Conservation (phyloP, 345 rosid genomes). For the Populus euphratica region DNA sequence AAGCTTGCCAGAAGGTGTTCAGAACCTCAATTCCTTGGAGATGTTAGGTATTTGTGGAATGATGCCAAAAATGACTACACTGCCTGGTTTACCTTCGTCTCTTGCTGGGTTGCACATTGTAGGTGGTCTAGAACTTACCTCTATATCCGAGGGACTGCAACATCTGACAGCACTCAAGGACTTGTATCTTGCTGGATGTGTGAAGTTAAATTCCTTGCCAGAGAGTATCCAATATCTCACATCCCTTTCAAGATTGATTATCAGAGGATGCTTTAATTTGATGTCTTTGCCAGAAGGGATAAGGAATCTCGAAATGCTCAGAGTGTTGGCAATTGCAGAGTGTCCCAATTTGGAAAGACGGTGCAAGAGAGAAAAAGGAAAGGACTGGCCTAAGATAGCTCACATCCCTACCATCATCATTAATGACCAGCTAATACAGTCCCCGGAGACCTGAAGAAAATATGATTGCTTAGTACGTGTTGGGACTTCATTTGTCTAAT, state of each 20-base stretch:
- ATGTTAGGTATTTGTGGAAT: fast-evolving
- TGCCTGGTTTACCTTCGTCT: background rate
- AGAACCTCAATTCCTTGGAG: background rate
- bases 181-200: fast-evolving
- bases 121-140: background rate
- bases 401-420: background rate
- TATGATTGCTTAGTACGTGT: too few species aligned
- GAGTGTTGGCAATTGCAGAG: background rate
- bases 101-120: fast-evolving
- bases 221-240: background rate
- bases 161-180: background rate
- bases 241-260: background rate
- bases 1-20: conserved; percentile 12
- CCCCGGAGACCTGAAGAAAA: too few species aligned
- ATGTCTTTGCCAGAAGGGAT: background rate
- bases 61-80: background rate
- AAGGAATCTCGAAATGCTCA: background rate
- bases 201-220: background rate
- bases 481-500: too few species aligned
- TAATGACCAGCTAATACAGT: conserved; percentile 8
- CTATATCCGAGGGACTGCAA: background rate
- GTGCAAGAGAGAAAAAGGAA: background rate
- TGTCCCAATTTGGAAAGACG: background rate
- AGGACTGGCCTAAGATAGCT: background rate
- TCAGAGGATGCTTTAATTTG: background rate